Evolutionary conservation across 163 green algal genomes (phyloP).

Genomic region (Scenedesmus sp.): DNA sequence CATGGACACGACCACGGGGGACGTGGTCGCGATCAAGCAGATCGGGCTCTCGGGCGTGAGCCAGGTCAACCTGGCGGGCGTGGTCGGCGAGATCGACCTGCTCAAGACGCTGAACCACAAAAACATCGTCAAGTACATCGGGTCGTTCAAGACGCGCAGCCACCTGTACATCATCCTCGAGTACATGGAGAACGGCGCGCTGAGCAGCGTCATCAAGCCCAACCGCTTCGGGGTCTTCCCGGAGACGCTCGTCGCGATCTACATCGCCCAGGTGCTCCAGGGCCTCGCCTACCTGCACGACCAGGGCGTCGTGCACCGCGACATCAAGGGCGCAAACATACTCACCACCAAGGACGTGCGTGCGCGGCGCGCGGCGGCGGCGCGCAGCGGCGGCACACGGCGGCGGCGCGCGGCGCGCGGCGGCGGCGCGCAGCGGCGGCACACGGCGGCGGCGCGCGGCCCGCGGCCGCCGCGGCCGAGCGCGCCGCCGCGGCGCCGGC

Average conservation of each 20-base stretch:
- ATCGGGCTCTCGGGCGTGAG: conserved; percentile 83
- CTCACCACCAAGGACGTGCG: conserved; percentile 88
- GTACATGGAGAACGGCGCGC: conserved; percentile 91
- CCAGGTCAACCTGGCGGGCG: conserved; percentile 75
- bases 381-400: no score
- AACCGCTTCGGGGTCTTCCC: conserved; percentile 86
- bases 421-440: no score
- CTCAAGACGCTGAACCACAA: conserved; percentile 93
- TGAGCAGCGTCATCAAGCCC: conserved; percentile 84
- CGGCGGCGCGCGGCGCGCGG: no score
- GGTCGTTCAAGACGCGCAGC: conserved; percentile 88
- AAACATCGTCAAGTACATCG: conserved; percentile 98
- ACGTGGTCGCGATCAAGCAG: conserved; percentile 97
- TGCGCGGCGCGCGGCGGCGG: neutral
- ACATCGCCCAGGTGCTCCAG: conserved; percentile 86
- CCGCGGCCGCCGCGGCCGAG: neutral
- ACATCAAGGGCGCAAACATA: conserved; percentile 98
- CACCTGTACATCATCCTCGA: conserved; percentile 99
- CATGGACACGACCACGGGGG: conserved; percentile 83
- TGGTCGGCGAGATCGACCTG: conserved; percentile 95
- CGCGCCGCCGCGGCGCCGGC: neutral
- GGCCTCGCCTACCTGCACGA: conserved; percentile 90
- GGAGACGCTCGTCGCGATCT: conserved; percentile 86
- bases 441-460: neutral
- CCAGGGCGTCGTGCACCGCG: conserved; percentile 91